Conservation (phyloP, 352 stramenopile species). For the Globisporangium mamillatum region DNA sequence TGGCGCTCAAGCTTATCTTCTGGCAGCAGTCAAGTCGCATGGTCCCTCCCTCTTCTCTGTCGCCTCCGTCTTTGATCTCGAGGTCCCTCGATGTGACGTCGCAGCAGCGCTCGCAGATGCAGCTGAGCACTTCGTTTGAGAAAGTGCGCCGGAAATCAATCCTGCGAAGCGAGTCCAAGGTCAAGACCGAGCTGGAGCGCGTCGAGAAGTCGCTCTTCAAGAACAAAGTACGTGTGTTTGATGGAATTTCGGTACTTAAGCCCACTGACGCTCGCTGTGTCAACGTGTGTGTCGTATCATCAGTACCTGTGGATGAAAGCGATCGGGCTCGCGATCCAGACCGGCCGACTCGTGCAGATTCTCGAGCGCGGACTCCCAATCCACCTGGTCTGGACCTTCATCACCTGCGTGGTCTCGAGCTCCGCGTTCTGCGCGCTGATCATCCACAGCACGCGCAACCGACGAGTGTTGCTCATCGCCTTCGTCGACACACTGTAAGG, state of each 20-base stretch:
- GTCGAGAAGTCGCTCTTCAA: slow-evolving; percentile 6
- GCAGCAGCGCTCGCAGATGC: not conserved
- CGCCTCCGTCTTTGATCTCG: not conserved
- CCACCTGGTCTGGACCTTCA: slow-evolving; percentile 11
- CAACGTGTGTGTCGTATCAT: not conserved
- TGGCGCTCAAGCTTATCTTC: slow-evolving; percentile 14
- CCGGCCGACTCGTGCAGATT: slow-evolving; percentile 12
- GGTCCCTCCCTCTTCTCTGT: not conserved
- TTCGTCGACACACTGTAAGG: slow-evolving; percentile 22
- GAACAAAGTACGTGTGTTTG: slow-evolving; percentile 6
- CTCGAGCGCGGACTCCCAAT: slow-evolving; percentile 14
- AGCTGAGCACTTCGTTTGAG: slow-evolving; percentile 9
- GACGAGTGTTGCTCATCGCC: slow-evolving; percentile 13
- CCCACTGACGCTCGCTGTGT: not conserved
- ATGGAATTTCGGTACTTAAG: not conserved
- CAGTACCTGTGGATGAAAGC: slow-evolving; percentile 21
- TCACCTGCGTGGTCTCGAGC: not conserved
- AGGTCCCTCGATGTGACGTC: not conserved
- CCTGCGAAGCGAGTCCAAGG: slow-evolving; percentile 2
- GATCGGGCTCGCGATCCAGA: slow-evolving; percentile 11
- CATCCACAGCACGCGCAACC: slow-evolving; percentile 12
- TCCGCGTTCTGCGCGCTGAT: slow-evolving; percentile 3
- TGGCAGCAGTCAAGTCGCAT: slow-evolving; percentile 17
- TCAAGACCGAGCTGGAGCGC: slow-evolving; percentile 11
- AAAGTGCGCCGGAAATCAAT: slow-evolving; percentile 11